phyloP scores from a whole-genome alignment of 2,329 filamentous ascomycete species.

The Raffaelea albimanens region DNA sequence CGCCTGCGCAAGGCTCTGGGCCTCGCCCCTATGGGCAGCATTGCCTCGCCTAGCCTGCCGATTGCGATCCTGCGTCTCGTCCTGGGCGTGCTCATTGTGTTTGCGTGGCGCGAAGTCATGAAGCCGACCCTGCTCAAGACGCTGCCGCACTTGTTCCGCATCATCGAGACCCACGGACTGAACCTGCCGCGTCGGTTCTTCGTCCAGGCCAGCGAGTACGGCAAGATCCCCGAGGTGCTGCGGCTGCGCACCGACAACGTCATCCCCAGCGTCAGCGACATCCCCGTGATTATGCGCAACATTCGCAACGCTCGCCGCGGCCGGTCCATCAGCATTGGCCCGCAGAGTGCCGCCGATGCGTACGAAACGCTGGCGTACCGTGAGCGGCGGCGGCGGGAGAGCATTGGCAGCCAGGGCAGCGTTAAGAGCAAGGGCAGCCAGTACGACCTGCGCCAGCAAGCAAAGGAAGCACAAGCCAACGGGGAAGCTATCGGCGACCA shows the following conservation, averaged over 20 bases:
- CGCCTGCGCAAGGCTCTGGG: conserved; percentile 37
- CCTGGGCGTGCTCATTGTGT: conserved; percentile 73
- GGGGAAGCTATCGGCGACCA: background rate
- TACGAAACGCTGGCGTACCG: conserved; percentile 92
- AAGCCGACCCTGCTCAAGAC: conserved; percentile 72
- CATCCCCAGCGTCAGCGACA: conserved; percentile 78
- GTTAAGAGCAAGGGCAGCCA: conserved; percentile 34
- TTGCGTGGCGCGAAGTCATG: conserved; percentile 81
- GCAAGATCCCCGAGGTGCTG: conserved; percentile 64
- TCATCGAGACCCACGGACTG: conserved; percentile 70
- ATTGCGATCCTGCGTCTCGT: conserved; percentile 59
- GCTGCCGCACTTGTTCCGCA: conserved; percentile 78
- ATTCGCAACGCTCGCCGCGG: conserved; percentile 61
- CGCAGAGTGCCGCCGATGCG: conserved; percentile 91
- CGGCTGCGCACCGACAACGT: conserved; percentile 70
- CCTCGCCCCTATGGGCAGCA: conserved; percentile 46
- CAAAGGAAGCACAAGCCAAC: conserved; percentile 15
- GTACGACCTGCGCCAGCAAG: conserved; percentile 28
- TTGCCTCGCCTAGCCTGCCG: conserved; percentile 56
- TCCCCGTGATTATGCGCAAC: conserved; percentile 71
- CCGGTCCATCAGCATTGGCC: conserved; percentile 79
- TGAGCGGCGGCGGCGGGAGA: conserved; percentile 51
- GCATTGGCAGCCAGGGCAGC: conserved; percentile 41
- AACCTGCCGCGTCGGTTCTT: conserved; percentile 85
- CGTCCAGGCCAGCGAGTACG: conserved; percentile 81